Evolutionary conservation across 2,329 filamentous ascomycete genomes (phyloP), one percentile per base, ranked within the genome.

Genomic region (Ophiocordyceps camponoti-leonardi): DNA sequence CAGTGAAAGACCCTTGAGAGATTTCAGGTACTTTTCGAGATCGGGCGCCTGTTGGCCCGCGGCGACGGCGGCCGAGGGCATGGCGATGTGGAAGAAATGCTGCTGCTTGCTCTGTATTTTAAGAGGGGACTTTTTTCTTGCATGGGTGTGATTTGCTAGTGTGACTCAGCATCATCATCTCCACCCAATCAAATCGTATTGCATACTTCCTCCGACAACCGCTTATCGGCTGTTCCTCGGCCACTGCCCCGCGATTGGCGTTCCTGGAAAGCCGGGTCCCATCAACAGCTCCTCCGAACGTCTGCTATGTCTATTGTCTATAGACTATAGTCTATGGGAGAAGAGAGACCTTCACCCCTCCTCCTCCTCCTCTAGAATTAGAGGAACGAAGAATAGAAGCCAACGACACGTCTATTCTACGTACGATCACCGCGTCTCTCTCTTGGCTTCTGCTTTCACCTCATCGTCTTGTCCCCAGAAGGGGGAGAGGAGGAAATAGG

Each of bases 1-100:
- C 45, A 92, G 74, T 28, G 80, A 72, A 45, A 78, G 80, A 33
- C 75, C 73, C 59, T 86, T 90, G 50, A 94, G 71, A 13, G 82
- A 81, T 58, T 83, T 85, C 51, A 93, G 73, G 56, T 86, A 92
- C 43, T 81, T 82, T 42, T 80, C 75, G 51, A 95, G 68, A 53
- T 80, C 82, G 41, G 86, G 86, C 61, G 84, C 79, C 49, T 60
- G 26, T 28, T 28, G 60, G 55, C 61, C 61, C 50, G 58, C 48
- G 35, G 58, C 6, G 22, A 23, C 26, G 26, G 26, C 53, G 43
- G 53, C 51, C 42, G 62, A 60, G 47, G 61, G 58, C 62, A 65
- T 65, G 45, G 51, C 55, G 52, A 18, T 46, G 28, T 41, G 37
- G 18, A 41, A 8, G 12, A 12, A 18, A 4, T 22, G 37, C 20